These are phyloP conservation scores for Helichrysum umbraculigerum DNA, from an alignment of 129 eudicot genomes.

Conservation along the genomic window DNA sequence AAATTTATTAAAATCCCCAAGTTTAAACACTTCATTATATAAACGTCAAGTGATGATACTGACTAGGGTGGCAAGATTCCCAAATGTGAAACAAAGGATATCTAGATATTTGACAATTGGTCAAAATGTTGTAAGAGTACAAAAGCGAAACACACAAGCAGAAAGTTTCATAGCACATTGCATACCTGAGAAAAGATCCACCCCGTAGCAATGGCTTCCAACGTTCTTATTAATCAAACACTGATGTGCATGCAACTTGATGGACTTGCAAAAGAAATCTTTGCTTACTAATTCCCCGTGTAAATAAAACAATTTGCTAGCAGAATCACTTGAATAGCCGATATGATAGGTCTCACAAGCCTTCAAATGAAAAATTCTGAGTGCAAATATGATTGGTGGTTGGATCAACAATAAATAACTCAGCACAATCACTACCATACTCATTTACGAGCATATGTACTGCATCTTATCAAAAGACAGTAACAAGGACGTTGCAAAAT, in stretches of 20 bases:
- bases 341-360: slow-evolving; percentile 54
- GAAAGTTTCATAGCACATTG: not conserved
- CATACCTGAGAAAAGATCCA: slow-evolving; percentile 52
- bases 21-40: slow-evolving; percentile 6
- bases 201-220: slow-evolving; percentile 39
- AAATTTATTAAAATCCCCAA: slow-evolving; percentile 13
- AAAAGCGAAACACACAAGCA: slow-evolving; percentile 3
- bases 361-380: slow-evolving; percentile 33
- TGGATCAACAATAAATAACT: slow-evolving; percentile 40
- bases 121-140: slow-evolving; percentile 14
- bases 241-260: slow-evolving; percentile 35
- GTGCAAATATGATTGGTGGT: slow-evolving; percentile 40
- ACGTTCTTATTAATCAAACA: slow-evolving; percentile 36
- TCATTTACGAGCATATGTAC: slow-evolving; percentile 6
- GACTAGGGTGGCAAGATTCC: slow-evolving; percentile 11
- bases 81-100: not conserved
- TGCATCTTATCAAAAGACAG: not conserved
- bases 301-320: slow-evolving; percentile 47
- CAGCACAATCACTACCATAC: not conserved
- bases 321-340: slow-evolving; percentile 40
- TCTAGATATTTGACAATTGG: slow-evolving; percentile 8
- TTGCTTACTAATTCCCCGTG: slow-evolving; percentile 56
- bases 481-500: not conserved
- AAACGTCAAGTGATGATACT: not conserved
- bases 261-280: slow-evolving; percentile 56